Evolutionary conservation across 345 rosid species (phyloP), one percentile per base, ranked within the genome.

Genomic region (Aquilaria sinensis): DNA sequence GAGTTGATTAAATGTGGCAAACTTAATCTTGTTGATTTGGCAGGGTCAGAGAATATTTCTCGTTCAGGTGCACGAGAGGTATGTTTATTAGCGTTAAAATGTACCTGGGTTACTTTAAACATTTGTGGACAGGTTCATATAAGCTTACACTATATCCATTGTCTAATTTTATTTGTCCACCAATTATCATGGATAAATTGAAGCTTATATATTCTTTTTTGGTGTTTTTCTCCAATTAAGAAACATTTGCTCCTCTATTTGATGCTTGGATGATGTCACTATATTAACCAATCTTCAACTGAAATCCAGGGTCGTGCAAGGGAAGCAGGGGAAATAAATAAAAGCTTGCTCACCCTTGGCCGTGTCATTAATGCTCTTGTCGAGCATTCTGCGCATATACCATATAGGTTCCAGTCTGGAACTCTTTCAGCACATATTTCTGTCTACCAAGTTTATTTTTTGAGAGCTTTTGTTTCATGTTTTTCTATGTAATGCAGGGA

Each of bases 291-390:
- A 67, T 51, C 47, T 53, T 9, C 31, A 43, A 43, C 8, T 53
- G 37, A 66, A 64, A 62, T 70, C 59, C 80, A 88, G 95, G 90
- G 90, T 5, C 91, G 98, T 48, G 98, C 97, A 62, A 87, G 94
- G 80, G 98, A 92, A 81, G 98, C 96, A 14, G 98, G 98, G 54
- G 97, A 93, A 79, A 93, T 93, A 47, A 93, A 90, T 70, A 93
- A 93, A 83, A 93, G 98, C 77, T 84, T 93, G 82, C 88, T 93
- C 30, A 93, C 98, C 16, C 69, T 93, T 48, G 97, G 97, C 31
- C 93, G 98, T 61, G 98, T 93, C 65, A 93, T 93, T 73, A 93
- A 90, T 81, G 96, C 97, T 43, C 91, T 90, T 67, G 98, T 84
- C 68, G 98, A 93, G 65, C 98, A 87, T 87, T 87, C 98, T 61